phyloP scores from a whole-genome alignment of 805 yeast species.

The Cyberlindnera maclurae region DNA sequence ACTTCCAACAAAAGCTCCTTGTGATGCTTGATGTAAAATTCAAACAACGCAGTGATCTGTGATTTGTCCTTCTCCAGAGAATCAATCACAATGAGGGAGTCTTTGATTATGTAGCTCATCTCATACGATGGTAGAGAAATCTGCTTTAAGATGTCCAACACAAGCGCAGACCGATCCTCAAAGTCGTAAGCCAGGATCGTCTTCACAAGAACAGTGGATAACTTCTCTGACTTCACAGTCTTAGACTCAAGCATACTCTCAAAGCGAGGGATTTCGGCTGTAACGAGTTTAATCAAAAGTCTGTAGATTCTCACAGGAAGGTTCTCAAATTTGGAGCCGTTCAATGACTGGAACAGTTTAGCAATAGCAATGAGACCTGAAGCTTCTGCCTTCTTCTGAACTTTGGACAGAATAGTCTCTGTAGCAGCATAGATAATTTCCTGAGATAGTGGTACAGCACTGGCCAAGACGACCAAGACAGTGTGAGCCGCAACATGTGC shows the following conservation, averaged over 20 bases:
- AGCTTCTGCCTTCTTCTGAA: slow-evolving; percentile 32
- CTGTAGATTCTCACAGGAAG: slow-evolving; percentile 32
- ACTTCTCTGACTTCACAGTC: slow-evolving; percentile 29
- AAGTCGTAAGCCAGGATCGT: slow-evolving; percentile 39
- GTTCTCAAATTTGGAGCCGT: slow-evolving; percentile 34
- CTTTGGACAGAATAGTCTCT: slow-evolving; percentile 45
- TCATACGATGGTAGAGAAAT: slow-evolving; percentile 30
- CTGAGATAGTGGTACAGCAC: slow-evolving; percentile 59
- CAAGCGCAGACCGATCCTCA: slow-evolving; percentile 25
- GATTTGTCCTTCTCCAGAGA: slow-evolving; percentile 31
- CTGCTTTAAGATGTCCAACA: slow-evolving; percentile 30
- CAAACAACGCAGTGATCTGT: slow-evolving; percentile 32
- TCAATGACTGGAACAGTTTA: slow-evolving; percentile 42
- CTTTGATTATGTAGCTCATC: slow-evolving; percentile 30
- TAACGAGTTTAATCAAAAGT: slow-evolving; percentile 24
- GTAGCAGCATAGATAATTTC: slow-evolving; percentile 54
- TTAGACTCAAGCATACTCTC: slow-evolving; percentile 24
- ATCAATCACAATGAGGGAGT: slow-evolving; percentile 31
- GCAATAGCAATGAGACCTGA: slow-evolving; percentile 42
- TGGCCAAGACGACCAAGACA: slow-evolving; percentile 65
- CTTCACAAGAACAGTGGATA: slow-evolving; percentile 37
- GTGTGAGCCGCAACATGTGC: slow-evolving; percentile 81
- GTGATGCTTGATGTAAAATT: slow-evolving; percentile 30
- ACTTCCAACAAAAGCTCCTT: slow-evolving; percentile 33
- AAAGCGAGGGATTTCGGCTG: slow-evolving; percentile 18